These are phyloP conservation scores for Pulveroboletus frians DNA, from an alignment of 768 basidiomycete genomes.

Conservation along the genomic window DNA sequence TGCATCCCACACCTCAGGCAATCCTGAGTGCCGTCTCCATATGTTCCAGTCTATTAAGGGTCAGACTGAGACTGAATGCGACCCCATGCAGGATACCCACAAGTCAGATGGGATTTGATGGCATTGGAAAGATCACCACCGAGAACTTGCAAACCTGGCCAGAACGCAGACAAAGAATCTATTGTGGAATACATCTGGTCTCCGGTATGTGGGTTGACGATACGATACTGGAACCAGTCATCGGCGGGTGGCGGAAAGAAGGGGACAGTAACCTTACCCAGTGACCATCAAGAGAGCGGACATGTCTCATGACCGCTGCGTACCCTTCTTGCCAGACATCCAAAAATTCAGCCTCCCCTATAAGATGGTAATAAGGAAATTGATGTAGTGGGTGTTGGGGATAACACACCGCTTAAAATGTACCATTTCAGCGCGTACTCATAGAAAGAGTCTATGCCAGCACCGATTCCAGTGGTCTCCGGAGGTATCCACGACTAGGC, in stretches of 20 bases:
- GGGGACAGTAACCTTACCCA: constrained; percentile 49
- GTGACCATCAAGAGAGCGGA: constrained; percentile 78
- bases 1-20: constrained; percentile 92
- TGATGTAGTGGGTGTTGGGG: not conserved
- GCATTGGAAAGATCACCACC: constrained; percentile 85
- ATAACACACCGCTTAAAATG: constrained; percentile 64
- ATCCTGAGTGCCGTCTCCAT: constrained; percentile 80
- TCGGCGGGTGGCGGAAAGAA: constrained; percentile 1
- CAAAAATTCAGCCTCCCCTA: constrained; percentile 74
- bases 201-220: constrained; percentile 75
- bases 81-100: constrained; percentile 38
- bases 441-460: constrained; percentile 93
- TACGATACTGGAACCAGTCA: constrained; percentile 59
- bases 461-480: constrained; percentile 78
- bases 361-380: not conserved
- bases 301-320: constrained; percentile 78
- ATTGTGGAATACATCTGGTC: constrained; percentile 70
- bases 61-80: not conserved
- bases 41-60: constrained; percentile 74
- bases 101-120: constrained; percentile 86
- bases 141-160: constrained; percentile 92
- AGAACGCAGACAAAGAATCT: constrained; percentile 95
- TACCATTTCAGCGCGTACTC: constrained; percentile 95
- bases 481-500: constrained; percentile 65
- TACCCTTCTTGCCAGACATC: constrained; percentile 85